phyloP scores from a whole-genome alignment of 2,329 filamentous ascomycete genomes.

The Colletotrichum cuscutae region DNA sequence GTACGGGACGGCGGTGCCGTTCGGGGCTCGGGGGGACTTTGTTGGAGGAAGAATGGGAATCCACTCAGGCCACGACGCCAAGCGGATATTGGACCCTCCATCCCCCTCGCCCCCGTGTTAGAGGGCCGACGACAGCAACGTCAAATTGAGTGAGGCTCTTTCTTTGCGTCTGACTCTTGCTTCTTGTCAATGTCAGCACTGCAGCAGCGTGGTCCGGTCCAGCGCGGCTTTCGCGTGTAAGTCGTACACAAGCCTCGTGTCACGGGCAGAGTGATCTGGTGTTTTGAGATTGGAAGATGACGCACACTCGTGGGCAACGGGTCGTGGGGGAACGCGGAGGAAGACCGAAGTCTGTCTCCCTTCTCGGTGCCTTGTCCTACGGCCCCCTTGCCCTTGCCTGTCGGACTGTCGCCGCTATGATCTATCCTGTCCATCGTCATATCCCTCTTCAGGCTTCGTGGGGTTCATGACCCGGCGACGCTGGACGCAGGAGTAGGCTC shows the following conservation, averaged over 20 bases:
- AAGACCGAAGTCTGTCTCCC: not conserved
- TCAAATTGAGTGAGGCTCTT: not conserved
- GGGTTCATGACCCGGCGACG: not conserved
- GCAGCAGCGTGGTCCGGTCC: not conserved
- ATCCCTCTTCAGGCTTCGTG: not conserved
- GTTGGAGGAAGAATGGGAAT: not conserved
- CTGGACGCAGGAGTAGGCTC: not conserved
- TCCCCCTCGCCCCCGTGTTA: not conserved
- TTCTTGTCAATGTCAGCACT: not conserved
- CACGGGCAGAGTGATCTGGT: not conserved
- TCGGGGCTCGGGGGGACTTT: not conserved
- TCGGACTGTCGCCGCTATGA: not conserved
- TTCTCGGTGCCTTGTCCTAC: not conserved
- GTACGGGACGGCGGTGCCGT: conserved; percentile 5
- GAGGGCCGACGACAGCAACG: not conserved
- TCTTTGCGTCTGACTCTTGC: not conserved
- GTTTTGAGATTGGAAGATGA: not conserved
- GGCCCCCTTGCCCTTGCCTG: not conserved
- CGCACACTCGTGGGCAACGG: not conserved
- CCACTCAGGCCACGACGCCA: conserved; percentile 16
- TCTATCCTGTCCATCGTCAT: not conserved
- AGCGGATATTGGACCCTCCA: conserved; percentile 3
- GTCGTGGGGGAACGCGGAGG: not conserved
- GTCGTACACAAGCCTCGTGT: not conserved
- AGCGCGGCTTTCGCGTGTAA: not conserved